Base-by-base conservation (phyloP, 371 early-diverging fungal species). In the Chytridiales sp. region DNA sequence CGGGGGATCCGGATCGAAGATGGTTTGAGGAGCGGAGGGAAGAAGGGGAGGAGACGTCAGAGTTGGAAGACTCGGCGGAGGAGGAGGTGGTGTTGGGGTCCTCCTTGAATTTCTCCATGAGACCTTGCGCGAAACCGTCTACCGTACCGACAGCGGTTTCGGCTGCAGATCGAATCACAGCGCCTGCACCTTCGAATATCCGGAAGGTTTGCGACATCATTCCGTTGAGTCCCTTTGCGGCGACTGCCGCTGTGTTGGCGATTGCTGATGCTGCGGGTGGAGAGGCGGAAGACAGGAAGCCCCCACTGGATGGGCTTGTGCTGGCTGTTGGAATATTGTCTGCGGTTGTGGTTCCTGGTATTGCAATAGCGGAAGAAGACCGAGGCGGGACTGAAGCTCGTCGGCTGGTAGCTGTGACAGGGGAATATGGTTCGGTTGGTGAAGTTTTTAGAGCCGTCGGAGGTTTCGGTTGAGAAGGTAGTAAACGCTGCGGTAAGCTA, bases 61-160 rank as follows among this genome's bases (percentile, higher is more conserved):
- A 53, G 24, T 9, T 39, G 11, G 5, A 5, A 30, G 5, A 22
- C 29, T 21, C 6, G 22, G 5, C 54, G 27, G 24, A n/a, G n/a
- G n/a, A n/a, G n/a, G n/a, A n/a, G n/a, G 9, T 19, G 17, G 49
- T 29, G 6, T 17, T 42, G 13, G 41, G 38, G 40, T 68, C 63
- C 55, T 68, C 61, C 21, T 53, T 51, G 36, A 63, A 57, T 34
- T 61, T 38, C 13, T 62, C 55, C 40, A 68, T 59, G 2, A 59
- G 35, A 4, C 68, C 60, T 30, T 62, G 64, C 4, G 58, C 56
- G 35, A 75, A 60, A 6, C 68, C 73, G 29, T 75, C 76, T 3
- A 71, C 73, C 17, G 69, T 68, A 32, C 59, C 69, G 5, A 66
- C 70, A 19, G 70, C 74, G 13, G 56, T 61, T 42, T 76, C 77